Conservation (phyloP, 2,329 filamentous ascomycete species). For the Fusarium verrucosum region DNA sequence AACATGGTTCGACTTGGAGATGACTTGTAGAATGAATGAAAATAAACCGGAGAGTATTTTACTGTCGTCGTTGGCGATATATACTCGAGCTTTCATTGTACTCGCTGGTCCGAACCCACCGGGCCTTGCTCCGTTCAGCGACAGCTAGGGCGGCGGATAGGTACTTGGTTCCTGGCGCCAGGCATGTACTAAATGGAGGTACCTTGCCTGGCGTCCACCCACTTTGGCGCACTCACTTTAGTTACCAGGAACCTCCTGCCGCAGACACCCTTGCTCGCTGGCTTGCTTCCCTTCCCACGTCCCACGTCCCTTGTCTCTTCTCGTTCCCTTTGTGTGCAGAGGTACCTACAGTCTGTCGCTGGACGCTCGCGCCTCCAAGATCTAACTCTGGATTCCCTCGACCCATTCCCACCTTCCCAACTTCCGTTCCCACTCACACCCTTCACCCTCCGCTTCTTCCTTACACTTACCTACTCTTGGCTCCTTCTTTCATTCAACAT, state of each 20-base stretch:
- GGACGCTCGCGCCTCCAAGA: conserved; percentile 42
- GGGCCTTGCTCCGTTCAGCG: conserved; percentile 35
- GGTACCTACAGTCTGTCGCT: conserved; percentile 30
- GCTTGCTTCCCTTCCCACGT: conserved; percentile 28
- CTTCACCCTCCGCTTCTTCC: conserved; percentile 40
- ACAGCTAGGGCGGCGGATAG: conserved; percentile 24
- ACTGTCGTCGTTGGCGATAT: not conserved
- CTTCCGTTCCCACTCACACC: conserved; percentile 43
- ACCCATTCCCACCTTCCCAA: conserved; percentile 45
- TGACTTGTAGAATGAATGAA: no score
- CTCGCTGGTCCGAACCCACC: conserved; percentile 44
- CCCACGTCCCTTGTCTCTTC: conserved; percentile 35
- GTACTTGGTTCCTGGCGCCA: conserved; percentile 33
- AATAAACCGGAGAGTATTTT: not conserved
- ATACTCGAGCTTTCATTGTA: conserved; percentile 3
- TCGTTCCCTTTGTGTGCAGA: conserved; percentile 32
- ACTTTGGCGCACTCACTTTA: conserved; percentile 27
- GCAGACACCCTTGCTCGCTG: conserved; percentile 1
- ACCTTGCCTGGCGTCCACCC: conserved; percentile 23
- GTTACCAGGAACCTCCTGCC: conserved; percentile 40
- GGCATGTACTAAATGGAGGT: conserved; percentile 34
- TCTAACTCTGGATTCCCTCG: conserved; percentile 43
- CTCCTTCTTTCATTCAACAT: conserved; percentile 36
- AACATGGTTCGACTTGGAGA: not conserved
- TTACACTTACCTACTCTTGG: conserved; percentile 40